Conservation (phyloP, 805 yeast genomes). For the Teunomyces stri region DNA sequence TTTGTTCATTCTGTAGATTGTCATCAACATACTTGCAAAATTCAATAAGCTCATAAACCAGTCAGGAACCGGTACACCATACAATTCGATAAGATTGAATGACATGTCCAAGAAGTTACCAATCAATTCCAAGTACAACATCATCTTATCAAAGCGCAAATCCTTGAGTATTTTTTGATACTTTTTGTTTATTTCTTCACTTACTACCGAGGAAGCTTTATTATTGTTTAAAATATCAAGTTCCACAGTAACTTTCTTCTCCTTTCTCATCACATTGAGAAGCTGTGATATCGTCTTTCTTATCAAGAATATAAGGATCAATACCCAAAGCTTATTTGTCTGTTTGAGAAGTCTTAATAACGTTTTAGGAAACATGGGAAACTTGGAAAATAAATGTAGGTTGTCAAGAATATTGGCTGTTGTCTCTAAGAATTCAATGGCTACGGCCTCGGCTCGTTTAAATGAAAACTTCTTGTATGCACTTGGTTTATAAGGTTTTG, state of each 20-base stretch:
- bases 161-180: conserved; percentile 41
- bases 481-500: conserved; percentile 4
- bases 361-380: conserved; percentile 42
- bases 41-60: conserved; percentile 43
- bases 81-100: conserved; percentile 40
- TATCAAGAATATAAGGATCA: conserved; percentile 39
- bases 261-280: conserved; percentile 37
- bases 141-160: conserved; percentile 40
- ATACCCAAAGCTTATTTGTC: conserved; percentile 44
- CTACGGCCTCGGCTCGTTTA: conserved; percentile 26
- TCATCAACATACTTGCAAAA: conserved; percentile 44
- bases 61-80: conserved; percentile 34
- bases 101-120: conserved; percentile 42
- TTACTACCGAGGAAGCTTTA: conserved; percentile 9
- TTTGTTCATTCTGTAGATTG: conserved; percentile 48
- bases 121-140: conserved; percentile 39
- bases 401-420: conserved; percentile 41
- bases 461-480: conserved; percentile 22
- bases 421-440: conserved; percentile 32
- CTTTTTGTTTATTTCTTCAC: conserved; percentile 26
- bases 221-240: conserved; percentile 27
- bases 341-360: conserved; percentile 33
- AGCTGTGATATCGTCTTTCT: conserved; percentile 42
- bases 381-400: conserved; percentile 38
- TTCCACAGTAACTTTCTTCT: conserved; percentile 36